phyloP scores from a whole-genome alignment of 2,329 filamentous ascomycete species.

The Colletotrichum camelliae region DNA sequence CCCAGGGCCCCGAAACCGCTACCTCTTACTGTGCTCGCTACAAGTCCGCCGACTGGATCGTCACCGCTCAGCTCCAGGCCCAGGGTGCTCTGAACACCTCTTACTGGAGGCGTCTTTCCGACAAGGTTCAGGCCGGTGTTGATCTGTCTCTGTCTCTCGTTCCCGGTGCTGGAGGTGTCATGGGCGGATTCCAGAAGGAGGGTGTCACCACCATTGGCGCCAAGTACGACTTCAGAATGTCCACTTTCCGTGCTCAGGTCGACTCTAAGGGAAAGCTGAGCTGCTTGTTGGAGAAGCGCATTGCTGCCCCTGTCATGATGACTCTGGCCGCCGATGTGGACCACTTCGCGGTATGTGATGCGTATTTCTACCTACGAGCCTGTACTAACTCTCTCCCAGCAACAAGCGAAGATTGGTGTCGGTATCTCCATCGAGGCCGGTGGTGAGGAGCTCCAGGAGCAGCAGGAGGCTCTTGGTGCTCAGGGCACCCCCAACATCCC shows the following conservation, averaged over 20 bases:
- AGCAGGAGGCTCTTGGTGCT: conserved; percentile 69
- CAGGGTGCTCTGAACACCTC: conserved; percentile 88
- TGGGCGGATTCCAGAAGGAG: conserved; percentile 83
- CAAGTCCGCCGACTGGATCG: conserved; percentile 91
- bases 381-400: conserved; percentile 58
- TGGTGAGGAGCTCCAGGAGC: conserved; percentile 85
- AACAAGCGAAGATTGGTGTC: conserved; percentile 92
- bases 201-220: conserved; percentile 90
- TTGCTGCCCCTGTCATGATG: conserved; percentile 89
- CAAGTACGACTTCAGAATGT: conserved; percentile 98
- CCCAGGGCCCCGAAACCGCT: conserved; percentile 87
- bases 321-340: conserved; percentile 97
- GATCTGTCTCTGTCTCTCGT: conserved; percentile 90
- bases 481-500: conserved; percentile 66
- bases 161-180: conserved; percentile 68
- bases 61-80: conserved; percentile 81
- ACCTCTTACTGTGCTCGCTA: conserved; percentile 92
- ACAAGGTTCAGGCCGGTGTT: conserved; percentile 95
- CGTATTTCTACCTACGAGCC: neutral
- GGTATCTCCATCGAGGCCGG: conserved; percentile 90
- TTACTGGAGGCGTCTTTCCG: conserved; percentile 92
- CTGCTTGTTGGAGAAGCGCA: conserved; percentile 92
- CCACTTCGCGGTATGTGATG: conserved; percentile 81
- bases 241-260: conserved; percentile 93
- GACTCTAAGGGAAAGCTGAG: conserved; percentile 94